These are phyloP conservation scores for Fragaria vesca DNA, from an alignment of 306 rosid genomes.

Conservation along the genomic window DNA sequence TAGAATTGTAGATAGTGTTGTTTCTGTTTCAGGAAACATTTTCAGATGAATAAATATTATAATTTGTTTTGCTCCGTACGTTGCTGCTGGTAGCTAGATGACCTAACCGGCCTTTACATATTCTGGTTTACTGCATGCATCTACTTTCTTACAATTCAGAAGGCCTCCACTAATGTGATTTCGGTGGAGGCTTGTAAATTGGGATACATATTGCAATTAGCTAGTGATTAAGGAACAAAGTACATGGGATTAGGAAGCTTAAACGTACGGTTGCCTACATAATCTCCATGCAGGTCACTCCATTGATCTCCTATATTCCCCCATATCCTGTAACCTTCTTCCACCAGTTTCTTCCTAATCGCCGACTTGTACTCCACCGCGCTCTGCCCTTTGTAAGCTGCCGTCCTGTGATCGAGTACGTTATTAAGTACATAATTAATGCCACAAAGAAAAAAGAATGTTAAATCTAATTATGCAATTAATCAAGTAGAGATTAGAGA, in stretches of 20 bases:
- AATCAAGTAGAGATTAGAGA: not conserved
- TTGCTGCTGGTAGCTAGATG: too few species aligned
- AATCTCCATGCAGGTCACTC: constrained; percentile 81
- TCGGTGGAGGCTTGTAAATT: not conserved
- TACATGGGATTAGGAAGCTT: constrained; percentile 96
- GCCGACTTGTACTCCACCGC: constrained; percentile 63
- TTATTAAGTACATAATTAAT: not conserved
- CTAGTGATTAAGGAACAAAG: constrained; percentile 47
- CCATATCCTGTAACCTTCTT: constrained; percentile 75
- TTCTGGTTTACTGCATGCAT: not conserved
- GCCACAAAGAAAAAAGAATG: not conserved
- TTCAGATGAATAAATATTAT: too few species aligned
- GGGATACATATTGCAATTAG: not conserved
- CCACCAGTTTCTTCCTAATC: constrained; percentile 51
- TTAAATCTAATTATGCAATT: not conserved
- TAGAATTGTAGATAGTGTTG: too few species aligned
- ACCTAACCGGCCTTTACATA: too few species aligned
- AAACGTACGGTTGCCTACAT: constrained; percentile 63
- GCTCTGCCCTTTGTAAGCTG: constrained; percentile 49
- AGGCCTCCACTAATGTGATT: not conserved
- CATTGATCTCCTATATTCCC: constrained; percentile 97
- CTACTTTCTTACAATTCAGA: not conserved
- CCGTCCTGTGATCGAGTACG: constrained; percentile 30
- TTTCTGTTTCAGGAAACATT: too few species aligned
- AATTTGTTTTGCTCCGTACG: too few species aligned